Conservation (phyloP, 1,284 basidiomycete genomes). For the Xanthoconium separans region DNA sequence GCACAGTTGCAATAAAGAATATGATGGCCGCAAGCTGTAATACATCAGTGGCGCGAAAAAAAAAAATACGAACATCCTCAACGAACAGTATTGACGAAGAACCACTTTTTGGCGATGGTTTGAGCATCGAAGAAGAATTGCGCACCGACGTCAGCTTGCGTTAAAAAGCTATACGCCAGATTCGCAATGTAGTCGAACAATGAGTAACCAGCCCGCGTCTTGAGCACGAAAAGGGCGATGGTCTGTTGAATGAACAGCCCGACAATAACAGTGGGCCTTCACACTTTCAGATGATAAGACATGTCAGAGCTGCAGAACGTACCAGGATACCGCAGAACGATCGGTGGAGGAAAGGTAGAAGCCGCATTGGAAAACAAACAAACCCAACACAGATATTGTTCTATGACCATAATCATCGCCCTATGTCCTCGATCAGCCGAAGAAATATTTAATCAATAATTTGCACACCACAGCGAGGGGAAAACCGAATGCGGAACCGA, state of each 20-base stretch:
- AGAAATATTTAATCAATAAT: neutral
- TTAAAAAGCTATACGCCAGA: slow-evolving; percentile 72
- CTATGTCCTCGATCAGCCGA: slow-evolving; percentile 35
- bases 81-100: slow-evolving; percentile 75
- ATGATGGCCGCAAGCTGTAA: slow-evolving; percentile 69
- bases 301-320: slow-evolving; percentile 1
- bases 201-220: slow-evolving; percentile 74
- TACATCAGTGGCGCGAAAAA: slow-evolving; percentile 4
- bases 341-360: slow-evolving; percentile 67
- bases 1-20: slow-evolving; percentile 86
- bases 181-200: slow-evolving; percentile 81
- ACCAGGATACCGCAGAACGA: slow-evolving; percentile 69
- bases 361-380: slow-evolving; percentile 72
- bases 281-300: slow-evolving; percentile 9
- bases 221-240: slow-evolving; percentile 84
- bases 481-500: slow-evolving; percentile 84
- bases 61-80: neutral
- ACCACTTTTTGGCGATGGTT: slow-evolving; percentile 66
- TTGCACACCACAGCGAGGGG: slow-evolving; percentile 51
- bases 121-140: slow-evolving; percentile 76
- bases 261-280: slow-evolving; percentile 78
- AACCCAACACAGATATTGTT: slow-evolving; percentile 77
- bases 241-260: slow-evolving; percentile 83
- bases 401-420: slow-evolving; percentile 71
- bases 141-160: slow-evolving; percentile 62